A percentile compares a stretch with the other conserved stretches of the same genome.
phyloP scores from a whole-genome alignment of 1,284 basidiomycete genomes.

The Pseudozyma thailandica region DNA sequence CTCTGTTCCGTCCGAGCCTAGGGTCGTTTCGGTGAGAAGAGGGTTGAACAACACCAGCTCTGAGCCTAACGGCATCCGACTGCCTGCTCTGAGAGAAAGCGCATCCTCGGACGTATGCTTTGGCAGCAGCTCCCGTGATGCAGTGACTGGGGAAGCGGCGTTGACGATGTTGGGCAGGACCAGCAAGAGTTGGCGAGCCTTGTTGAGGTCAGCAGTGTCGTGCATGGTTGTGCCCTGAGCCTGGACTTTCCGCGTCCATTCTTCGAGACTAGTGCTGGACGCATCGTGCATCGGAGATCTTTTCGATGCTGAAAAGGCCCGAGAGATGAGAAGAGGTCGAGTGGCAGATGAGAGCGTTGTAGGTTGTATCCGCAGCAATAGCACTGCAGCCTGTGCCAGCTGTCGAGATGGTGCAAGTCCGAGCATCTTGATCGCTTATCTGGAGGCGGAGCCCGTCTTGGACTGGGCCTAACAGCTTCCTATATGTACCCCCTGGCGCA shows the following conservation, averaged over 20 bases:
- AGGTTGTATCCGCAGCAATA: too few species aligned
- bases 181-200: conserved; percentile 38
- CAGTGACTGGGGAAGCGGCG: conserved; percentile 1
- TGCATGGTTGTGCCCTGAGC: conserved; percentile 21
- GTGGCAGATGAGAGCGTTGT: too few species aligned
- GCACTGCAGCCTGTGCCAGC: conserved; percentile 7
- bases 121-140: conserved; percentile 5
- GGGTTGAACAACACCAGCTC: conserved; percentile 48
- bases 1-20: conserved; percentile 32
- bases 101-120: conserved; percentile 29
- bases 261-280: conserved; percentile 15
- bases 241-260: conserved; percentile 24
- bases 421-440: too few species aligned
- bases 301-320: conserved; percentile 1
- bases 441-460: too few species aligned
- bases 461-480: too few species aligned
- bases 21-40: conserved; percentile 27
- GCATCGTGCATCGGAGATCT: not conserved
- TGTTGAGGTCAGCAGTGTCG: conserved; percentile 42
- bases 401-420: conserved; percentile 3
- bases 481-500: too few species aligned
- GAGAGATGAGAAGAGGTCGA: too few species aligned
- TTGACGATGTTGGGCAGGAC: conserved; percentile 22
- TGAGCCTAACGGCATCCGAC: conserved; percentile 22
- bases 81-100: conserved; percentile 2